These are phyloP conservation scores for Rhodotorula sp. DNA, from an alignment of 1,284 basidiomycete species.

Conservation along the genomic window DNA sequence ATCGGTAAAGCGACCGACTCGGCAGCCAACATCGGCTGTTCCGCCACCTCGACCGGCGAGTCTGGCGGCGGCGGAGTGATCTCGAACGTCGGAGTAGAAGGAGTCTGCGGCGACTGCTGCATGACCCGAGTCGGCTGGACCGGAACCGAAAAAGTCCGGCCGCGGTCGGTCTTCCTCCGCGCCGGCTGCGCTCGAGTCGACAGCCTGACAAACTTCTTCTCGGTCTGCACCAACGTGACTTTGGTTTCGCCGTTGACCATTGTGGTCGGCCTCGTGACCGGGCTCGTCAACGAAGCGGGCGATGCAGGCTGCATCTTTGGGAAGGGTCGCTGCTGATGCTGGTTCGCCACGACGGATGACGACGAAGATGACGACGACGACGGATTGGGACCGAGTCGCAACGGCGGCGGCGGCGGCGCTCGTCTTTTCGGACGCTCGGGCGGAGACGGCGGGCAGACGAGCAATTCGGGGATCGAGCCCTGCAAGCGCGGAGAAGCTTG, in stretches of 20 bases:
- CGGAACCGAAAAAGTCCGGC: slow-evolving; percentile 5
- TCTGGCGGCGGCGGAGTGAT: slow-evolving; percentile 3
- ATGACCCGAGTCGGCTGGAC: not conserved
- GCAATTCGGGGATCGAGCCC: slow-evolving; percentile 24
- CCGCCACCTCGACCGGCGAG: slow-evolving; percentile 3
- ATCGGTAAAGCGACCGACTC: not conserved
- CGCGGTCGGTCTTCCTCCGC: not conserved
- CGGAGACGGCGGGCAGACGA: slow-evolving; percentile 28
- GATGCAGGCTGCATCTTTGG: not conserved
- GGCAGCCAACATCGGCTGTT: no score
- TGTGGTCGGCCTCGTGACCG: not conserved
- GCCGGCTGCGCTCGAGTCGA: slow-evolving; percentile 27
- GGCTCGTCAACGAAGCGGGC: not conserved
- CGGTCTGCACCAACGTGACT: slow-evolving; percentile 24
- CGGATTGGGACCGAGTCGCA: not conserved
- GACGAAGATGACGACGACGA: not conserved
- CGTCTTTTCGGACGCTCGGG: not conserved
- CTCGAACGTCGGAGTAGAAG: not conserved
- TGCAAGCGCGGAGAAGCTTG: not conserved
- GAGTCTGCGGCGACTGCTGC: not conserved
- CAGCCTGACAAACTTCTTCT: slow-evolving; percentile 28
- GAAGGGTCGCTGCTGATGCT: not conserved
- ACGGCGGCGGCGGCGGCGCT: not conserved
- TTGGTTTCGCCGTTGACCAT: slow-evolving; percentile 20
- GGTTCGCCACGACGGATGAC: no score